A percentile compares a stretch with the other conserved stretches of the same genome.
phyloP scores from a whole-genome alignment of 805 yeast species.

The Ogataea glucozyma region DNA sequence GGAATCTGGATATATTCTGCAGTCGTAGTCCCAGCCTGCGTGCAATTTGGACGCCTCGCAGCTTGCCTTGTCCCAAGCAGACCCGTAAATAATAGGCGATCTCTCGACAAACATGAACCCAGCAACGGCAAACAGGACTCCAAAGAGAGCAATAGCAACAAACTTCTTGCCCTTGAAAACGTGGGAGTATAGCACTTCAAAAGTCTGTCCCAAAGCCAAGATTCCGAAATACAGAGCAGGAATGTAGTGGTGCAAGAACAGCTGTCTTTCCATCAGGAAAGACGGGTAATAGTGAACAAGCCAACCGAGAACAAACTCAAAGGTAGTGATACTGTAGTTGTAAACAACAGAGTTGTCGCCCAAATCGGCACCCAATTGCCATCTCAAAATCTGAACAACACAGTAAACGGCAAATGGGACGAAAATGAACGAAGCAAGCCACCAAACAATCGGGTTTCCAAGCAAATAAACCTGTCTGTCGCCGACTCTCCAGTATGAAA shows the following conservation, averaged over 20 bases:
- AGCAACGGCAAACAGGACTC: constrained; percentile 49
- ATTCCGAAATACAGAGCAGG: constrained; percentile 82
- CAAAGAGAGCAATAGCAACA: constrained; percentile 47
- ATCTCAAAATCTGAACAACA: constrained; percentile 50
- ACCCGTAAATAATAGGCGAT: constrained; percentile 76
- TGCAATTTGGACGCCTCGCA: constrained; percentile 66
- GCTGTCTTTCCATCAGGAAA: constrained; percentile 86
- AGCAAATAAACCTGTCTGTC: constrained; percentile 59
- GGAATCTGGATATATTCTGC: constrained; percentile 51
- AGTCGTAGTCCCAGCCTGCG: constrained; percentile 85
- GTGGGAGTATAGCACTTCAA: constrained; percentile 33
- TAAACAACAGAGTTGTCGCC: constrained; percentile 53
- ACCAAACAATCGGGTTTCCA: constrained; percentile 83
- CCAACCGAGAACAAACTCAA: constrained; percentile 72
- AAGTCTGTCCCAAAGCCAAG: constrained; percentile 36
- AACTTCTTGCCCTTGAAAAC: constrained; percentile 40
- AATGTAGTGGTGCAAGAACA: constrained; percentile 90
- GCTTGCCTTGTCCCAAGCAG: constrained; percentile 69
- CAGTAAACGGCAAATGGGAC: constrained; percentile 50
- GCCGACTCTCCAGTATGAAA: constrained; percentile 73
- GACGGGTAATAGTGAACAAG: constrained; percentile 70
- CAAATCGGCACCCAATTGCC: constrained; percentile 58
- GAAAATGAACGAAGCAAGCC: constrained; percentile 60
- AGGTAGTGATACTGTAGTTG: constrained; percentile 64
- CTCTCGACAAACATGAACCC: constrained; percentile 57